Percentiles rank a stretch among this genome's conserved stretches.
These are phyloP conservation scores for Diplodia seriata DNA, from an alignment of 2,329 filamentous ascomycete genomes.

Conservation along the genomic window DNA sequence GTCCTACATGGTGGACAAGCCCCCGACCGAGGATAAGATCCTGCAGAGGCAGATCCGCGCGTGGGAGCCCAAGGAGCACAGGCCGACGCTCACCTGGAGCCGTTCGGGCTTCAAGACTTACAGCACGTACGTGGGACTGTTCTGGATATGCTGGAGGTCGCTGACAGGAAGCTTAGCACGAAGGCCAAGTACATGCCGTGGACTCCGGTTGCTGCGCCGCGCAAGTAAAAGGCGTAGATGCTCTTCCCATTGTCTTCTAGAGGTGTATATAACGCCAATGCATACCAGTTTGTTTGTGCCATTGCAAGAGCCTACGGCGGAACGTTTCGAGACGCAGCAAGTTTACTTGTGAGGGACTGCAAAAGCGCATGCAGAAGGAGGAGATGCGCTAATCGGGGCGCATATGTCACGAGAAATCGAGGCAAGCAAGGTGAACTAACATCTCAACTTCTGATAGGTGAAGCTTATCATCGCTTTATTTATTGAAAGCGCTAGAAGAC, in stretches of 20 bases:
- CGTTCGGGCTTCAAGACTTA: constrained; percentile 90
- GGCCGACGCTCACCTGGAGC: constrained; percentile 76
- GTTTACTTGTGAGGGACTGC: background rate
- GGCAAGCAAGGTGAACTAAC: background rate
- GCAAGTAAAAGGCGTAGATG: constrained; percentile 34
- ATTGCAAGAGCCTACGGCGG: background rate
- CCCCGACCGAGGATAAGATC: constrained; percentile 78
- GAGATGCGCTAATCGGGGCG: background rate
- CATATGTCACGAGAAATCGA: background rate
- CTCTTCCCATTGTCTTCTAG: constrained; percentile 7
- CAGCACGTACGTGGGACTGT: constrained; percentile 75
- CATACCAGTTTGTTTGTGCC: constrained; percentile 3
- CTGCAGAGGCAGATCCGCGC: constrained; percentile 69
- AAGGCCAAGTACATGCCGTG: constrained; percentile 59
- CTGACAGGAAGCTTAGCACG: constrained; percentile 45
- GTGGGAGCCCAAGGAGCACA: constrained; percentile 78
- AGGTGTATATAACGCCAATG: constrained; percentile 28
- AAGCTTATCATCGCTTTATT: background rate
- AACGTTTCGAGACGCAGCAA: background rate
- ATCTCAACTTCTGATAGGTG: background rate
- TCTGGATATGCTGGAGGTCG: background rate
- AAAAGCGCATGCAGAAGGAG: background rate
- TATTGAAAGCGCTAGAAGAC: background rate
- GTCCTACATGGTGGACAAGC: constrained; percentile 87
- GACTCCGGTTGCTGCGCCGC: constrained; percentile 55